Evolutionary conservation across 768 basidiomycete genomes (phyloP), one percentile per base, ranked within the genome.

Genomic region (Podaxis sp.): DNA sequence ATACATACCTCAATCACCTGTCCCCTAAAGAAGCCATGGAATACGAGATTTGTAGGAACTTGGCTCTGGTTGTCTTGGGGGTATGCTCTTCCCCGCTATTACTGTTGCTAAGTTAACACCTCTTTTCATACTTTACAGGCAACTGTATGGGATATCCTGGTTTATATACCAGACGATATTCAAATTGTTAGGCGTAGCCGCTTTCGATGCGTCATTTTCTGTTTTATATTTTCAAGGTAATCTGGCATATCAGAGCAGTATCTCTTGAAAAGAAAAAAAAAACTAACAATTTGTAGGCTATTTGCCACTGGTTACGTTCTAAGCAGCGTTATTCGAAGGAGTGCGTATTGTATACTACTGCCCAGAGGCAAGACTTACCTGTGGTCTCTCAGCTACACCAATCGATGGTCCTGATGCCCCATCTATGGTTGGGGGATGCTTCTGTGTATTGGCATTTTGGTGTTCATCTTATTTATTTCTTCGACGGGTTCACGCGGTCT

Each of bases 401-500:
- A 23, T 40, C 37, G 4, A 37, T 4, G 3, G 40, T 18, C 7
- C 18, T 21, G 5, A 54, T 23, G 10, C 53, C 11, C 7, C 13
- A 7, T 6, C 14, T 14, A n/a, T 40, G 2, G n/a, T 16, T 11
- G 38, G n/a, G n/a, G 53, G n/a, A 23, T 14, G 10, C 32, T 25
- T 38, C 23, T 11, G 18, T 23, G 13, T 23, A 23, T 11, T 55
- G 23, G 3, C 54, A 23, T 16, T 55, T 7, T 9, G 13, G 4
- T 55, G 37, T 28, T 69, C 68, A 1, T 64, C 71, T 1, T 63
- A 71, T 13, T 67, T 75, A 3, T 72, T 75, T 2, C 71, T 75
- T 58, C 67, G 71, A 44, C 67, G 73, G 11, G 71, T 71, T 13
- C 67, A 66, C 7, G 71, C 75, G 5, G 61, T 77, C 14, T 77